These are phyloP conservation scores for Piromyces finnis DNA, from an alignment of 192 early-diverging fungal species.

Conservation along the genomic window DNA sequence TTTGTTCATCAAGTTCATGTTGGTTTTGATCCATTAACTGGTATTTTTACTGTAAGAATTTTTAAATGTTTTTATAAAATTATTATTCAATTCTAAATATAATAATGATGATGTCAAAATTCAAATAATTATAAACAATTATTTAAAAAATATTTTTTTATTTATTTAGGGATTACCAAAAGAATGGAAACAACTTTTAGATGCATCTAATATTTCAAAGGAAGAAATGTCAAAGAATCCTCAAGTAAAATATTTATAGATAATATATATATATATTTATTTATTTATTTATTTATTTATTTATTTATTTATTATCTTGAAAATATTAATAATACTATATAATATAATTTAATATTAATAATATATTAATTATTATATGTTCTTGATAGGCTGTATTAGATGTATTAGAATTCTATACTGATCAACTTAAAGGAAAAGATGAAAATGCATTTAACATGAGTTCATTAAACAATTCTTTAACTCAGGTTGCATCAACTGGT, in stretches of 20 bases:
- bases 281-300: too few relatives aligned
- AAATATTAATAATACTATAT: too few relatives aligned
- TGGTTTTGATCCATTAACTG: slow-evolving; percentile 31
- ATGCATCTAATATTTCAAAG: background rate
- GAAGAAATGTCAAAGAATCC: slow-evolving; percentile 1
- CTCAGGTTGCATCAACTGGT: background rate
- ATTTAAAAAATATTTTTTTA: background rate
- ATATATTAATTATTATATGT: too few relatives aligned
- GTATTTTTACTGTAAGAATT: slow-evolving; percentile 7
- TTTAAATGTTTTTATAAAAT: too few relatives aligned
- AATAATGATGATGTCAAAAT: too few relatives aligned
- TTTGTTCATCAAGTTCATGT: slow-evolving; percentile 39
- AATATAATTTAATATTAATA: too few relatives aligned
- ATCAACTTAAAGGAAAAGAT: background rate
- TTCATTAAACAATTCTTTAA: background rate
- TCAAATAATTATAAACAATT: background rate
- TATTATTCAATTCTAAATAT: too few relatives aligned
- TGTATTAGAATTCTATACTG: slow-evolving; percentile 1
- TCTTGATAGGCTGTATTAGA: background rate
- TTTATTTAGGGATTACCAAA: slow-evolving; percentile 24
- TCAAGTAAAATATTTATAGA: background rate
- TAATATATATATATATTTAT: too few relatives aligned
- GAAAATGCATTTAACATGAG: background rate
- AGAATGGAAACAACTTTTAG: slow-evolving; percentile 1
- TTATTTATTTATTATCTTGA: too few relatives aligned